Conservation (phyloP, 306 rosid genomes). For the Prunus fruticosa region DNA sequence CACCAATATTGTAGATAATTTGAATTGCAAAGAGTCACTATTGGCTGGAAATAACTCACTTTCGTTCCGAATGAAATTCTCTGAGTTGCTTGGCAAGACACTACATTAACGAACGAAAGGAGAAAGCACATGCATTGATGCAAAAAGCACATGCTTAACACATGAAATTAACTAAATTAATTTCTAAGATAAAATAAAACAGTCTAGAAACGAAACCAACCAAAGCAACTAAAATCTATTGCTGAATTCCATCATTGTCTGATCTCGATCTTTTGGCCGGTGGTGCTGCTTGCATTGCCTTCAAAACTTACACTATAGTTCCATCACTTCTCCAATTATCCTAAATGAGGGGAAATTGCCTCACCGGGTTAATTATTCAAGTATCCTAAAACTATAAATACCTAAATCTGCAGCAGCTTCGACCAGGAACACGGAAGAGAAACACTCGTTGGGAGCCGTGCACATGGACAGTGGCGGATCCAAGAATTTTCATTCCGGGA, state of each 20-base stretch:
- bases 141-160: background rate
- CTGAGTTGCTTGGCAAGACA: background rate
- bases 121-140: background rate
- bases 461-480: too few relatives aligned
- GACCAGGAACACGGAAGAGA: too few relatives aligned
- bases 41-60: background rate
- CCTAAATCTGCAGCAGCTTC: constrained; percentile 54
- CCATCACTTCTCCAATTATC: constrained; percentile 25
- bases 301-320: constrained; percentile 30
- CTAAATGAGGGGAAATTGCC: constrained; percentile 10
- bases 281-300: constrained; percentile 15
- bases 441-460: constrained; percentile 16
- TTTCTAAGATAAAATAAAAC: background rate
- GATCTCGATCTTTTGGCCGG: constrained; percentile 33
- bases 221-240: constrained; percentile 9
- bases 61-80: too few relatives aligned
- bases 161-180: background rate
- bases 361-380: constrained; percentile 31
- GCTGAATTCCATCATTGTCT: constrained; percentile 9
- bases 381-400: constrained; percentile 21
- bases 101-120: background rate
- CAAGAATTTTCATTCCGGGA: too few relatives aligned
- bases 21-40: too few relatives aligned
- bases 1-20: too few relatives aligned
- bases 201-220: background rate